phyloP scores from a whole-genome alignment of 305 asterid species.

The Coffea humblotiana region DNA sequence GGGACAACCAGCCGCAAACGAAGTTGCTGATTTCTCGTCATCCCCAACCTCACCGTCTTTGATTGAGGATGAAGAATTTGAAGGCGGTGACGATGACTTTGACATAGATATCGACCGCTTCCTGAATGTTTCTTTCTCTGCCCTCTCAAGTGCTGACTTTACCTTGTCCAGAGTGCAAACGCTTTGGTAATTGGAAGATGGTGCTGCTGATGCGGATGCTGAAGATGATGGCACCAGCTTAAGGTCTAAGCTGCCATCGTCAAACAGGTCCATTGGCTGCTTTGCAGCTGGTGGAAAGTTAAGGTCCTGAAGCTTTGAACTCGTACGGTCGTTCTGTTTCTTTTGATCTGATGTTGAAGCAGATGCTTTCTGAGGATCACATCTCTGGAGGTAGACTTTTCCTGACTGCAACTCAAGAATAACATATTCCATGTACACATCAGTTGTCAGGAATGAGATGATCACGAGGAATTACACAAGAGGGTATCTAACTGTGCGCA shows the following conservation, averaged over 20 bases:
- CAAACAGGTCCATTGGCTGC: conserved; percentile 42
- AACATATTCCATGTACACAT: background rate
- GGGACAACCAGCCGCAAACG: conserved; percentile 84
- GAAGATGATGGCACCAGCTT: conserved; percentile 52
- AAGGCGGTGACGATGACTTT: conserved; percentile 60
- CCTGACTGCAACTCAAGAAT: conserved; percentile 52
- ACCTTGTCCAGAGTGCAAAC: conserved; percentile 95
- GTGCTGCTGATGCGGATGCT: conserved; percentile 24
- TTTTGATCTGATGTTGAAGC: conserved; percentile 47
- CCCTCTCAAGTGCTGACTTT: conserved; percentile 79
- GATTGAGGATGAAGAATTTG: conserved; percentile 65
- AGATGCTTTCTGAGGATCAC: conserved; percentile 52
- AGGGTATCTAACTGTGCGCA: too few species aligned
- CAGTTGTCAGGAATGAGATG: background rate
- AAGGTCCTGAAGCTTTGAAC: conserved; percentile 61
- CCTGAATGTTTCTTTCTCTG: conserved; percentile 55
- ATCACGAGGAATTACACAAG: background rate
- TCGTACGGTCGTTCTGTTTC: conserved; percentile 19
- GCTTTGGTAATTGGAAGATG: conserved; percentile 49
- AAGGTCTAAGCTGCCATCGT: conserved; percentile 57
- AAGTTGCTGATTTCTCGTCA: conserved; percentile 47
- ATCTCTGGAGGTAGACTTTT: conserved; percentile 68
- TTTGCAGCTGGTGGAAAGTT: conserved; percentile 63
- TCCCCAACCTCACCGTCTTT: conserved; percentile 44
- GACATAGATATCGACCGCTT: conserved; percentile 66